Evolutionary conservation across 1,139 yeast genomes (phyloP), one percentile per base, ranked within the genome.

Genomic region (Debaryomyces subglobosus): DNA sequence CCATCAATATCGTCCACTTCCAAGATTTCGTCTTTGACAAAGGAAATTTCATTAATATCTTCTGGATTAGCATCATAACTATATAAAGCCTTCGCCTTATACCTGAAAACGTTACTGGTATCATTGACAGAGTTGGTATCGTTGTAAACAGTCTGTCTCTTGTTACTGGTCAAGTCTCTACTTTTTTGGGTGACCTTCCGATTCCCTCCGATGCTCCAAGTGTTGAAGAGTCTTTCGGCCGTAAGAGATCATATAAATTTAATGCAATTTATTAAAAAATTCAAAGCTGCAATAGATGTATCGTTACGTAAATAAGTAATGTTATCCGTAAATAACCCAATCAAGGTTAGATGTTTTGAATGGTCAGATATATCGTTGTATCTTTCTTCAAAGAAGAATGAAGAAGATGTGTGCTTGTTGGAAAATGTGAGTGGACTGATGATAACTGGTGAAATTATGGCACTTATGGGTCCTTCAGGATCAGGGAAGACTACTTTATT

Each of bases 1-100:
- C 98, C 97, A 56, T 89, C 90, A 50, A 90, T 89, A 63, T 94
- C 98, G 59, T 90, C 91, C 41, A 94, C 96, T 60, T 88, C 92
- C 64, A 94, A 79, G 24, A 91, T 74, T 67, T 94, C 99, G 52
- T 94, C 97, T 67, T 92, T 91, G 52, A 79, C 82, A 63, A 94
- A 94, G 5, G 96, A 87, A 38, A 94, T 82, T 69, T 94, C 99
- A 63, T 94, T 94, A 52, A 88, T 89, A 67, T 94, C 99, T 48
- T 88, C 96, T 2, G 95, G 96, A 60, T 88, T 90, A n/a, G 98
- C 97, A 50, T 84, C 85, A 65, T 94, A 94, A 48, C 87, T 78
- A 65, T 90, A 94, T 46, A 92, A 75, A 0, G 97, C 98, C 56
- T 82, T 81, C 3, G 97, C 99, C 52, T 85, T 82, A 65, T 88